Percentiles rank a stretch among this genome's conserved stretches.
Evolutionary conservation across 306 rosid species (phyloP).

Genomic region (Macrotyloma uniflorum): DNA sequence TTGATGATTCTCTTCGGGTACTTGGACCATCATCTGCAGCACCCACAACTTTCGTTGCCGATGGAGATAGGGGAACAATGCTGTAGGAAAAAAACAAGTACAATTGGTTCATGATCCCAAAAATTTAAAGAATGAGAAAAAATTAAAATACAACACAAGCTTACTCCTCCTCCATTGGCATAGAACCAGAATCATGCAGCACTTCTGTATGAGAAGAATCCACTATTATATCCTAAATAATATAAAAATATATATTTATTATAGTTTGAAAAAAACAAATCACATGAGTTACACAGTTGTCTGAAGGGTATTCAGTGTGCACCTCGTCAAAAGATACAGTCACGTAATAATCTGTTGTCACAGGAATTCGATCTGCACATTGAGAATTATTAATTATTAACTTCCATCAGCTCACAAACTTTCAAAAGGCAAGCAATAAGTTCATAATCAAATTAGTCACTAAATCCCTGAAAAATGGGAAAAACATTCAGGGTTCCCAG

Average conservation of each 20-base stretch:
- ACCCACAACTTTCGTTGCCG: background rate
- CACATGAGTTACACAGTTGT: background rate
- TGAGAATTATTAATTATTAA: background rate
- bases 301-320: background rate
- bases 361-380: conserved; percentile 66
- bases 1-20: conserved; percentile 32
- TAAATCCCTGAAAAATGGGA: background rate
- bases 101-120: conserved; percentile 8
- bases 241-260: background rate
- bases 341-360: conserved; percentile 47
- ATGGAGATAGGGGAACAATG: conserved; percentile 39
- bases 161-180: conserved; percentile 60
- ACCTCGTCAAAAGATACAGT: conserved; percentile 80
- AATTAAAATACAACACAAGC: conserved; percentile 30
- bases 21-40: conserved; percentile 43
- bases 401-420: background rate
- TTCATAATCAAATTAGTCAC: background rate
- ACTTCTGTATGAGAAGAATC: conserved; percentile 40
- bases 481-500: background rate
- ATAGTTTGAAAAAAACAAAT: background rate
- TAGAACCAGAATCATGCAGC: conserved; percentile 41
- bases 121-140: background rate
- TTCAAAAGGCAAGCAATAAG: background rate
- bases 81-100: conserved; percentile 47
- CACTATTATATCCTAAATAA: conserved; percentile 55